Evolutionary conservation across 1,284 basidiomycete species (phyloP).

Genomic region (Trichosporon sp.): DNA sequence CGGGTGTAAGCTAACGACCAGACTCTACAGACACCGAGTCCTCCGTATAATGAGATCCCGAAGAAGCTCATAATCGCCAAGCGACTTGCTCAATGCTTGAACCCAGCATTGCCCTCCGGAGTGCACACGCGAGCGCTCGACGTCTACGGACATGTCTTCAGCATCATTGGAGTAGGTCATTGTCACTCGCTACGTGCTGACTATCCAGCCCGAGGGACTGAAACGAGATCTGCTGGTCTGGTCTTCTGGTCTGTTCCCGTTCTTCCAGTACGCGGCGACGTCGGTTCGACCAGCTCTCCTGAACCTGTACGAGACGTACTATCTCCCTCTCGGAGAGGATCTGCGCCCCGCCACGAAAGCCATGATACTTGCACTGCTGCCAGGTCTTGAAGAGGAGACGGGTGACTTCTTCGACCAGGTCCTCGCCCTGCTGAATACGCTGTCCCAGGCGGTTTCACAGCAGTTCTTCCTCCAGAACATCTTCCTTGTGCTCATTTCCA

Average conservation of each 20-base stretch:
- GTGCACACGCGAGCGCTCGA: slow-evolving; percentile 95
- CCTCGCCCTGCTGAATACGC: slow-evolving; percentile 70
- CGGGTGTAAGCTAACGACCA: neutral
- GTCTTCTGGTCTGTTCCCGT: slow-evolving; percentile 95
- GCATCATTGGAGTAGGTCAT: slow-evolving; percentile 73
- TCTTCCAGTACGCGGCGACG: slow-evolving; percentile 96
- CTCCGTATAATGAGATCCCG: slow-evolving; percentile 89
- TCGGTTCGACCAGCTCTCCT: slow-evolving; percentile 87
- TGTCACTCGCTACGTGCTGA: neutral
- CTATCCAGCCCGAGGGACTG: slow-evolving; percentile 71
- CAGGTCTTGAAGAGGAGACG: slow-evolving; percentile 91
- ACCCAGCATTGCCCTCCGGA: slow-evolving; percentile 91
- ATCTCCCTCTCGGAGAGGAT: slow-evolving; percentile 74
- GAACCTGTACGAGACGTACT: slow-evolving; percentile 82
- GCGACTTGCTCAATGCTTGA: slow-evolving; percentile 91
- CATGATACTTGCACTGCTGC: slow-evolving; percentile 85
- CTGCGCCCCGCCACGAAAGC: slow-evolving; percentile 89
- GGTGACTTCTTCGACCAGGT: slow-evolving; percentile 97
- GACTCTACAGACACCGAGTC: slow-evolving; percentile 83
- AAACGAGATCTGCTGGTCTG: slow-evolving; percentile 84
- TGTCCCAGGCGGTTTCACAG: slow-evolving; percentile 74
- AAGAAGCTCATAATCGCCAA: slow-evolving; percentile 92
- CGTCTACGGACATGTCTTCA: slow-evolving; percentile 87
- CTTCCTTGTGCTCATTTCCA: slow-evolving; percentile 88
- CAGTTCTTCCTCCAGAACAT: slow-evolving; percentile 93